Percentiles rank a stretch among this genome's conserved stretches.
phyloP scores from a whole-genome alignment of 768 basidiomycete genomes.

The Termitomyces bulborhizus region DNA sequence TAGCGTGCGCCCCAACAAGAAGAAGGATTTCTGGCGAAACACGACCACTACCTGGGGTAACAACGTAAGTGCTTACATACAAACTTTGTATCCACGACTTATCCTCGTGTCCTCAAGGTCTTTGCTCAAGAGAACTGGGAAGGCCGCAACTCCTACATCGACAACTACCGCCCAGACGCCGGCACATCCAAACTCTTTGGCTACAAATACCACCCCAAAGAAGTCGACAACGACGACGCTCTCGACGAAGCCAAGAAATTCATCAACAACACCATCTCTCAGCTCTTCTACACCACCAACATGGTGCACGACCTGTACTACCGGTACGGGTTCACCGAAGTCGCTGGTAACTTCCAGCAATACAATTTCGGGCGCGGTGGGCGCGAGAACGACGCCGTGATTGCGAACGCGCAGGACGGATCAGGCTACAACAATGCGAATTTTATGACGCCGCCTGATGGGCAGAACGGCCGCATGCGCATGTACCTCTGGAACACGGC shows the following conservation, averaged over 20 bases:
- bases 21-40: slow-evolving; percentile 43
- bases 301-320: slow-evolving; percentile 81
- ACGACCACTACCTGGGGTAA: slow-evolving; percentile 85
- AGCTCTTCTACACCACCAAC: slow-evolving; percentile 86
- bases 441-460: slow-evolving; percentile 83
- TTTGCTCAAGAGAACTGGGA: slow-evolving; percentile 95
- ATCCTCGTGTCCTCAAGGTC: slow-evolving; percentile 32
- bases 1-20: slow-evolving; percentile 17
- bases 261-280: slow-evolving; percentile 82
- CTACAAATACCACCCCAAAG: slow-evolving; percentile 68
- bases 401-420: slow-evolving; percentile 94
- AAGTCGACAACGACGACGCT: slow-evolving; percentile 48
- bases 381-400: slow-evolving; percentile 80
- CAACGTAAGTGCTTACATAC: slow-evolving; percentile 42
- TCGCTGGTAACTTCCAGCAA: slow-evolving; percentile 94
- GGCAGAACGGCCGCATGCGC: slow-evolving; percentile 85
- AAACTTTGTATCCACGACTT: background rate
- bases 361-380: slow-evolving; percentile 94
- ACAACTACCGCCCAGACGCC: slow-evolving; percentile 77
- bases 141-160: slow-evolving; percentile 55
- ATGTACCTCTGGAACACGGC: slow-evolving; percentile 97
- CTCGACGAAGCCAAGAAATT: slow-evolving; percentile 71
- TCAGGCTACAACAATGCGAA: slow-evolving; percentile 91
- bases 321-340: slow-evolving; percentile 89
- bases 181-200: slow-evolving; percentile 54